Conservation (phyloP, 305 asterid species). For the Rubia peregrina region DNA sequence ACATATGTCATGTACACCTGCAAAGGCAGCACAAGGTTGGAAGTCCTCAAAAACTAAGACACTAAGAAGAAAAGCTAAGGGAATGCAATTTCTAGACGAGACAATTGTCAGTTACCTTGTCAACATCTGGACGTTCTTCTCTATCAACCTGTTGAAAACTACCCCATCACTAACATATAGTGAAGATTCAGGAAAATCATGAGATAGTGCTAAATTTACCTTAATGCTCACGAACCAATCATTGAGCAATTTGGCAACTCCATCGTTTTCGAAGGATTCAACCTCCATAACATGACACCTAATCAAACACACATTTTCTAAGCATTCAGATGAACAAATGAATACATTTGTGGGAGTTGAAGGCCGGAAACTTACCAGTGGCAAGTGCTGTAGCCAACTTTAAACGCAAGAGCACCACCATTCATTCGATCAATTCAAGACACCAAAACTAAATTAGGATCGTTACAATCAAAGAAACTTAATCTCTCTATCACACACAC, state of each 20-base stretch:
- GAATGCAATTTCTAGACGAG: background rate
- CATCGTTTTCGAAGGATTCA: conserved; percentile 86
- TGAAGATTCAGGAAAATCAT: background rate
- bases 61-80: background rate
- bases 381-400: conserved; percentile 98
- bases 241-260: conserved; percentile 70
- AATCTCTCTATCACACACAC: no score
- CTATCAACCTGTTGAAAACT: conserved; percentile 60
- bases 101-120: conserved; percentile 46
- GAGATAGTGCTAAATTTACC: conserved; percentile 25
- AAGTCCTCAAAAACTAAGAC: background rate
- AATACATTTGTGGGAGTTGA: background rate
- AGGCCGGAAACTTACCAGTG: conserved; percentile 60
- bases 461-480: background rate
- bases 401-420: conserved; percentile 27
- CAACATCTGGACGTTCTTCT: conserved; percentile 97
- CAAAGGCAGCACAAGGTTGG: conserved; percentile 7
- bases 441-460: background rate
- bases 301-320: conserved; percentile 13
- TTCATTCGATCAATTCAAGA: conserved; percentile 2
- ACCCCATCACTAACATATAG: background rate
- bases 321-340: background rate
- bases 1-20: conserved; percentile 98
- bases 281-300: conserved; percentile 99
- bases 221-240: conserved; percentile 89